phyloP scores from a whole-genome alignment of 2,329 filamentous ascomycete species.

The Ciborinia camelliae region DNA sequence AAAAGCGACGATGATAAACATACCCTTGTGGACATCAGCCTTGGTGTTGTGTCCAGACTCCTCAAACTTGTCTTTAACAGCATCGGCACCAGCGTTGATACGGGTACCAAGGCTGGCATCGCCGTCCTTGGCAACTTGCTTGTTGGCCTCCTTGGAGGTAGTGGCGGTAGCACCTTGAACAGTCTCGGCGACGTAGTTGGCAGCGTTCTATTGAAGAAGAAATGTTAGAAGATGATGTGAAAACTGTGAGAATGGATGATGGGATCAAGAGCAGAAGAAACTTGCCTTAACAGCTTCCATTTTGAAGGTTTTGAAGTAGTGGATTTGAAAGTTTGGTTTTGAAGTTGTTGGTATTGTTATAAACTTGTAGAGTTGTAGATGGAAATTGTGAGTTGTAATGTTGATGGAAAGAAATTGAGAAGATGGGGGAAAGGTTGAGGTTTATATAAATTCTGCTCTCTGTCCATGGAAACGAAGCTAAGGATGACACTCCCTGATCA shows the following conservation, averaged over 20 bases:
- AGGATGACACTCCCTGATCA: background rate
- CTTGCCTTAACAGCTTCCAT: constrained; percentile 40
- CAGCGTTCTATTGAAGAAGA: constrained; percentile 44
- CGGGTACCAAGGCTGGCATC: constrained; percentile 45
- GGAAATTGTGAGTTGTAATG: constrained; percentile 21
- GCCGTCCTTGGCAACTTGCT: constrained; percentile 51
- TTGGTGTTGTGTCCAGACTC: constrained; percentile 49
- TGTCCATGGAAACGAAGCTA: background rate
- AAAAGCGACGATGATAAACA: background rate
- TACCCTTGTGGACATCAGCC: constrained; percentile 49
- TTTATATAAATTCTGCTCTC: constrained; percentile 19
- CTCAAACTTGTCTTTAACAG: constrained; percentile 50
- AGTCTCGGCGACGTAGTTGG: constrained; percentile 56
- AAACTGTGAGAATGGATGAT: background rate
- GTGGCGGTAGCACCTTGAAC: constrained; percentile 47
- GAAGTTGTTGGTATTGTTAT: constrained; percentile 22
- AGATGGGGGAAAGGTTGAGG: background rate
- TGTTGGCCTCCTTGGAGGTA: constrained; percentile 58
- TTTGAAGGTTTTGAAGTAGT: constrained; percentile 29
- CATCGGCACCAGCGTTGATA: constrained; percentile 50
- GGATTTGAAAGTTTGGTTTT: constrained; percentile 23
- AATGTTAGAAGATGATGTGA: constrained; percentile 15
- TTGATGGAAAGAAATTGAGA: constrained; percentile 16
- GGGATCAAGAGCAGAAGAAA: background rate
- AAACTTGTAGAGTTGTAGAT: constrained; percentile 24